Percentiles rank a stretch among this genome's conserved stretches.
These are phyloP conservation scores for Neonectria faginata DNA, from an alignment of 2,329 filamentous ascomycete species.

Conservation along the genomic window DNA sequence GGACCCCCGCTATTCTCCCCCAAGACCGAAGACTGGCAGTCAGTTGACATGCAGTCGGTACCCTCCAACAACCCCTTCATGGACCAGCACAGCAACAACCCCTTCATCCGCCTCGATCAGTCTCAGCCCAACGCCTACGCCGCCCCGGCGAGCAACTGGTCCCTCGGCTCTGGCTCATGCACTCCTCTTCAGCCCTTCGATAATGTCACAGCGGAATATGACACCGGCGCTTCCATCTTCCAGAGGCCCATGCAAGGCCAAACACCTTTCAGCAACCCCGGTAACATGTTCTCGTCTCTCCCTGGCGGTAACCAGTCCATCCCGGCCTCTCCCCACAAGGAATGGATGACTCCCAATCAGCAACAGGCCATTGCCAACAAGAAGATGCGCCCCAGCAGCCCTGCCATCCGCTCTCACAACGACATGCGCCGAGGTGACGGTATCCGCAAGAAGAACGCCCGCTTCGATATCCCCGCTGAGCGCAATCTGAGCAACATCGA, in stretches of 20 bases:
- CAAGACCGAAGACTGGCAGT: slow-evolving; percentile 73
- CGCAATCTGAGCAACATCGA: slow-evolving; percentile 96
- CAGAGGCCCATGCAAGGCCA: slow-evolving; percentile 64
- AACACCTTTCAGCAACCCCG: slow-evolving; percentile 66
- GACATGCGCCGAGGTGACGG: slow-evolving; percentile 84
- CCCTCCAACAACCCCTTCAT: slow-evolving; percentile 74
- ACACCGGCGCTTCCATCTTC: slow-evolving; percentile 65
- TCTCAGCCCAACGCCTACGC: slow-evolving; percentile 57
- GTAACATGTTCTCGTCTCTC: slow-evolving; percentile 66
- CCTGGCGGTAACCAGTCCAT: slow-evolving; percentile 61
- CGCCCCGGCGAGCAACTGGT: slow-evolving; percentile 65
- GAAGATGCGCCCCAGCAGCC: slow-evolving; percentile 75
- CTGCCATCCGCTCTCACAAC: slow-evolving; percentile 79
- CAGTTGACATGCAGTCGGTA: slow-evolving; percentile 73
- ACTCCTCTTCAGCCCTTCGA: slow-evolving; percentile 78
- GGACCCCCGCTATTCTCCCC: slow-evolving; percentile 70
- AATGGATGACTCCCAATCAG: slow-evolving; percentile 61
- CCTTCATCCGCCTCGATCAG: slow-evolving; percentile 74
- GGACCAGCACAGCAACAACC: slow-evolving; percentile 69
- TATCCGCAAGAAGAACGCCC: slow-evolving; percentile 98
- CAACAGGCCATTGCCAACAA: slow-evolving; percentile 63
- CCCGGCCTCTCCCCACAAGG: slow-evolving; percentile 68
- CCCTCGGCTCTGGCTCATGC: slow-evolving; percentile 75
- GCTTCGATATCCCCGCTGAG: slow-evolving; percentile 96
- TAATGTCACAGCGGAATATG: slow-evolving; percentile 68